Percentiles rank a stretch among this genome's conserved stretches.
phyloP scores from a whole-genome alignment of 768 basidiomycete species.

The Amanita subjunquillea region DNA sequence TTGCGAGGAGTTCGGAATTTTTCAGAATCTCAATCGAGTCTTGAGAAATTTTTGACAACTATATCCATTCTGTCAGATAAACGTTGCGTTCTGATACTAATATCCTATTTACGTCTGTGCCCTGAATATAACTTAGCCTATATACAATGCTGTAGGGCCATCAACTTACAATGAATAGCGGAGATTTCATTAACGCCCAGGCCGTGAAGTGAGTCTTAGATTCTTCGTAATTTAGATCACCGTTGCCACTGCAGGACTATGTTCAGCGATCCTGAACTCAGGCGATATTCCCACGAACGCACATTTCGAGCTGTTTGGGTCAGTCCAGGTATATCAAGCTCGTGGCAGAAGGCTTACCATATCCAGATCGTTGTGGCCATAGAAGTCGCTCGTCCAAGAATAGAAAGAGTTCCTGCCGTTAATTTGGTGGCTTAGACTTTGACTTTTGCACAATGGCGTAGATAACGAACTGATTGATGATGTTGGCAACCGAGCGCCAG shows the following conservation, averaged over 20 bases:
- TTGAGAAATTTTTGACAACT: conserved; percentile 40
- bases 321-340: background rate
- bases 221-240: conserved; percentile 50
- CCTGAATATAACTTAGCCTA: conserved; percentile 12
- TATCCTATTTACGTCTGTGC: conserved; percentile 22
- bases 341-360: conserved; percentile 30
- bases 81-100: background rate
- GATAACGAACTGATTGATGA: conserved; percentile 39
- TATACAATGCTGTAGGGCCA: background rate
- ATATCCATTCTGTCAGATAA: background rate
- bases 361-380: conserved; percentile 61
- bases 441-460: background rate
- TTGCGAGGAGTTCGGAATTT: conserved; percentile 57
- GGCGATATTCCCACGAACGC: conserved; percentile 10
- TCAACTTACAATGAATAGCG: conserved; percentile 39
- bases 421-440: background rate
- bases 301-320: conserved; percentile 43
- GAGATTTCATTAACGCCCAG: conserved; percentile 65
- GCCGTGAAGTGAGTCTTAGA: conserved; percentile 63
- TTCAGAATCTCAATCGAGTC: conserved; percentile 45
- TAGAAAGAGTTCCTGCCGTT: conserved; percentile 49
- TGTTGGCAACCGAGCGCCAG: conserved; percentile 41
- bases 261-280: conserved; percentile 1
- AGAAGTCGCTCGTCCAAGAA: conserved; percentile 54
- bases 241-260: conserved; percentile 41